Evolutionary conservation across 768 basidiomycete genomes (phyloP).

Genomic region (Paxillus involutus): DNA sequence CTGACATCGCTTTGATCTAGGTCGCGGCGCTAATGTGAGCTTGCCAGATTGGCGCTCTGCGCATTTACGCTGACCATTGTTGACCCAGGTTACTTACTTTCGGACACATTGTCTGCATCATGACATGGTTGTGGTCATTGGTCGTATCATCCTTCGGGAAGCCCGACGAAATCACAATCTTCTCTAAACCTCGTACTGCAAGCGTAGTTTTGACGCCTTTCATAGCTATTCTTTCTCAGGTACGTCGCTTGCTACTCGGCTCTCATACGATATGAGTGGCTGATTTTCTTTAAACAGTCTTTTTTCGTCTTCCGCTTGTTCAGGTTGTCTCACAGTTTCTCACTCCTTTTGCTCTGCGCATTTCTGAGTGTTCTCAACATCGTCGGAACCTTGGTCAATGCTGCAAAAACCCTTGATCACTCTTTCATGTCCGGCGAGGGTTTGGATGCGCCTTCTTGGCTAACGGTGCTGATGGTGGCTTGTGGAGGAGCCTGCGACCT

Average conservation of each 20-base stretch:
- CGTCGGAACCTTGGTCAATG: neutral
- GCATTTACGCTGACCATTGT: neutral
- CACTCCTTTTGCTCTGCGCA: neutral
- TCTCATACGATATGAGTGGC: neutral
- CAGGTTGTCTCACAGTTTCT: neutral
- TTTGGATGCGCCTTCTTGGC: neutral
- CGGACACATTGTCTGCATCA: neutral
- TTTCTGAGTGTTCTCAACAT: neutral
- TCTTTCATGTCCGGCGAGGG: neutral
- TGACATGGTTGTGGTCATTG: conserved; percentile 5
- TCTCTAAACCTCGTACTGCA: neutral
- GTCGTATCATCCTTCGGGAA: neutral
- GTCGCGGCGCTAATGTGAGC: conserved; percentile 3
- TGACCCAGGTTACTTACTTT: neutral
- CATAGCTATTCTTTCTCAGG: conserved; percentile 5
- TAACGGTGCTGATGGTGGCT: neutral
- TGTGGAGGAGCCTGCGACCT: conserved; percentile 1
- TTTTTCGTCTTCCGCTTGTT: conserved; percentile 3
- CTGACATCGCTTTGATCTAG: neutral
- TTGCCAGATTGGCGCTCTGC: neutral
- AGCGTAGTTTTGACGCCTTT: conserved; percentile 5
- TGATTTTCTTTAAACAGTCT: neutral
- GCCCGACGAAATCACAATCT: conserved; percentile 4
- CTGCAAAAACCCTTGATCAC: neutral
- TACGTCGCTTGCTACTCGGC: neutral